A percentile compares a stretch with the other conserved stretches of the same genome.
These are phyloP conservation scores for Gleditsia sinensis DNA, from an alignment of 306 rosid genomes.

Conservation along the genomic window DNA sequence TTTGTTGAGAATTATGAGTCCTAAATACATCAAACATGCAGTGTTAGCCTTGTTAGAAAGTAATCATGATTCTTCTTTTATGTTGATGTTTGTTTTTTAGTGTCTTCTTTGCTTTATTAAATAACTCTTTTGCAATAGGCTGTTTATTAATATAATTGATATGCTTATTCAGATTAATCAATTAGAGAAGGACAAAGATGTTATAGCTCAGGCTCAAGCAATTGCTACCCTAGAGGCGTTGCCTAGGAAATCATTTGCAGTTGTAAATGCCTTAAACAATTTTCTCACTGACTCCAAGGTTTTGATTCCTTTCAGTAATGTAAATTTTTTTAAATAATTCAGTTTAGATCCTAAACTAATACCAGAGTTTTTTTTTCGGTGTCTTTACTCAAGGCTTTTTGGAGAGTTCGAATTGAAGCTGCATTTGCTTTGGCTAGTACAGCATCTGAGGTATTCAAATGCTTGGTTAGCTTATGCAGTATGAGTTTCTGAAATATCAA, in stretches of 20 bases:
- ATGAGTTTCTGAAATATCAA: conserved; percentile 18
- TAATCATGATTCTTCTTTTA: conserved; percentile 15
- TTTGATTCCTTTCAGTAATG: conserved; percentile 28
- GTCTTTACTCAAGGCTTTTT: conserved; percentile 63
- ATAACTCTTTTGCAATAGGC: conserved; percentile 1
- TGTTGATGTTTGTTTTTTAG: conserved; percentile 18
- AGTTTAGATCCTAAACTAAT: conserved; percentile 23
- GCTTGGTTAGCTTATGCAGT: conserved; percentile 25
- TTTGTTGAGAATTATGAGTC: not conserved
- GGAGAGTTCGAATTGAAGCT: conserved; percentile 96
- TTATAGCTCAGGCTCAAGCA: conserved; percentile 94
- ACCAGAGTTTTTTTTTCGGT: conserved; percentile 34
- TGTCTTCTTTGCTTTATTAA: not conserved
- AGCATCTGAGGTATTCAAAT: conserved; percentile 82
- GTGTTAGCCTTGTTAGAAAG: not conserved
- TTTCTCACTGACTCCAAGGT: conserved; percentile 94
- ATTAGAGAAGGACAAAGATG: conserved; percentile 97
- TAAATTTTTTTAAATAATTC: conserved; percentile 3
- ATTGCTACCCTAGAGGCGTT: conserved; percentile 76
- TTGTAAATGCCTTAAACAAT: conserved; percentile 81
- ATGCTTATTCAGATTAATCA: conserved; percentile 79
- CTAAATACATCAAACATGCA: conserved; percentile 13
- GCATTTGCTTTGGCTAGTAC: conserved; percentile 93
- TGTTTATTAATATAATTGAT: conserved; percentile 40
- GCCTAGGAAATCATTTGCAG: conserved; percentile 81